Conservation (phyloP, 805 yeast genomes). For the Trichomonascus vanleenenianus region DNA sequence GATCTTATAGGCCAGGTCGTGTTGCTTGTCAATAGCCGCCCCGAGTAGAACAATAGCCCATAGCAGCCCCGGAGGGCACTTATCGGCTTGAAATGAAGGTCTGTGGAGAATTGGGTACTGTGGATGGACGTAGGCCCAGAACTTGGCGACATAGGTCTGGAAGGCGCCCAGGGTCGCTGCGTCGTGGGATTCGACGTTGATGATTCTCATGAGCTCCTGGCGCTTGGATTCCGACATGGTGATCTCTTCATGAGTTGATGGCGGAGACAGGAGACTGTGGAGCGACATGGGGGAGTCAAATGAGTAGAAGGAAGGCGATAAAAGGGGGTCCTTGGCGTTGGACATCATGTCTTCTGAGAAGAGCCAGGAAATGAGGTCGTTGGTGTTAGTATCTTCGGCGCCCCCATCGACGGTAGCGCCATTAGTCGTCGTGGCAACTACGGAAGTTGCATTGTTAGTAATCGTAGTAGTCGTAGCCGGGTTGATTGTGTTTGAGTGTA, state of each 20-base stretch:
- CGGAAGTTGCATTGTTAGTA: neutral
- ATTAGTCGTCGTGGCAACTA: slow-evolving; percentile 1
- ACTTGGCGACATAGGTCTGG: slow-evolving; percentile 27
- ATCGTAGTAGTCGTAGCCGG: slow-evolving; percentile 2
- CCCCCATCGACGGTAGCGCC: neutral
- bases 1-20: slow-evolving; percentile 36
- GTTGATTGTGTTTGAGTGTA: neutral
- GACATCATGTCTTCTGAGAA: slow-evolving; percentile 29
- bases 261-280: slow-evolving; percentile 32
- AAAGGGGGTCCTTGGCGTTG: slow-evolving; percentile 19
- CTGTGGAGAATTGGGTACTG: slow-evolving; percentile 52
- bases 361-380: slow-evolving; percentile 30
- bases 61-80: slow-evolving; percentile 42
- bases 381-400: slow-evolving; percentile 2
- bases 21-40: slow-evolving; percentile 32
- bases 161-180: slow-evolving; percentile 25
- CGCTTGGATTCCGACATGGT: slow-evolving; percentile 27
- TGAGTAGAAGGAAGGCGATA: slow-evolving; percentile 22
- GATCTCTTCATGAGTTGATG: slow-evolving; percentile 29
- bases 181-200: slow-evolving; percentile 29
- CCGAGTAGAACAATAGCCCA: slow-evolving; percentile 52
- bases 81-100: slow-evolving; percentile 45
- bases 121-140: slow-evolving; percentile 54
- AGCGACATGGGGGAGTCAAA: slow-evolving; percentile 35
- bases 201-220: slow-evolving; percentile 18